A percentile compares a stretch with the other conserved stretches of the same genome.
Evolutionary conservation across 805 yeast genomes (phyloP).

Genomic region (Kluyveromyces aestuarii): DNA sequence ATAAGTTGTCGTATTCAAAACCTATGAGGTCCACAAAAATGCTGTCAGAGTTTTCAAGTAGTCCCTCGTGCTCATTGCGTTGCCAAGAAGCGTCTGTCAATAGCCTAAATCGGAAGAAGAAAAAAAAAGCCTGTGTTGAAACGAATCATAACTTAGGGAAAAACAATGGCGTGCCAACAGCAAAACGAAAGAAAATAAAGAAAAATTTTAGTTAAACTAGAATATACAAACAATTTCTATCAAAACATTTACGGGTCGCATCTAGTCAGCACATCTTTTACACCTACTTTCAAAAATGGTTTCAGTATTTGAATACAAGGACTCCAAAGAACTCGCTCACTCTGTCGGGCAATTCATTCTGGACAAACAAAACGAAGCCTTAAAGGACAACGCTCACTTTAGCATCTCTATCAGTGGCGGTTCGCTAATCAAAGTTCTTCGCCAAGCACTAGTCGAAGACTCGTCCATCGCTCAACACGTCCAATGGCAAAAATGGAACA

Average conservation of each 20-base stretch:
- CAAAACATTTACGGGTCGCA: too few relatives aligned
- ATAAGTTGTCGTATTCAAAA: neutral
- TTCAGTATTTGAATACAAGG: slow-evolving; percentile 33
- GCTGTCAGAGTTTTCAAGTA: too few relatives aligned
- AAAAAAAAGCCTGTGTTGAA: too few relatives aligned
- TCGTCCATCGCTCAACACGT: slow-evolving; percentile 34
- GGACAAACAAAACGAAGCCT: slow-evolving; percentile 50
- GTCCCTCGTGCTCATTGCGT: too few relatives aligned
- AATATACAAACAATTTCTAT: too few relatives aligned
- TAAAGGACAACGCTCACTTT: slow-evolving; percentile 40
- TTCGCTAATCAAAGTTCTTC: slow-evolving; percentile 63
- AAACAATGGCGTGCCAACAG: too few relatives aligned
- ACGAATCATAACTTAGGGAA: too few relatives aligned
- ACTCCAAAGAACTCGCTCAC: slow-evolving; percentile 51
- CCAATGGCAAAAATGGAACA: slow-evolving; percentile 68
- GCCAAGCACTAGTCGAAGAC: slow-evolving; percentile 58
- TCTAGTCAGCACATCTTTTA: neutral
- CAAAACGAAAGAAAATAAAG: too few relatives aligned
- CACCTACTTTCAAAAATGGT: slow-evolving; percentile 21
- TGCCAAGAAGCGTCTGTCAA: too few relatives aligned
- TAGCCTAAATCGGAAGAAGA: too few relatives aligned
- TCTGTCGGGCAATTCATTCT: slow-evolving; percentile 59
- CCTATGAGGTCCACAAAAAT: too few relatives aligned
- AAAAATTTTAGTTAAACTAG: too few relatives aligned
- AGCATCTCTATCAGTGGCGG: slow-evolving; percentile 87